Percentiles rank a stretch among this genome's conserved stretches.
Conservation (phyloP, 176 grass and related monocot genomes). For the Oryza glaberrima region DNA sequence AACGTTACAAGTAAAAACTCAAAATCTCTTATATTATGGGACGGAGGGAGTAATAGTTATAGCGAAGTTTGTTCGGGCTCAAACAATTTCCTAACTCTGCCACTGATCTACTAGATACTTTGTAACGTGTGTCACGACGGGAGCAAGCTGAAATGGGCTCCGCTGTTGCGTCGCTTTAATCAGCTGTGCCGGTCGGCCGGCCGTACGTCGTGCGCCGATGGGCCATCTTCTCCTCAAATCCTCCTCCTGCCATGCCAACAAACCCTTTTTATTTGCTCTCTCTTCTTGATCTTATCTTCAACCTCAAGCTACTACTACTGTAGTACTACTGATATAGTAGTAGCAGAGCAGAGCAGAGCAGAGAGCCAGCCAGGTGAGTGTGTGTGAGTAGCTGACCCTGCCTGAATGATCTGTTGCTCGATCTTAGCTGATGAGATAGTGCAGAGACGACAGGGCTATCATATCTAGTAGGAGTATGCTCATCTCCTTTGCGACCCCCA, state of each 20-base stretch:
- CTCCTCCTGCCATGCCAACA: neutral
- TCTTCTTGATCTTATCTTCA: slow-evolving; percentile 43
- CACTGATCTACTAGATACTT: no score
- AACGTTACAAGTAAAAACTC: no score
- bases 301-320: neutral
- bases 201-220: slow-evolving; percentile 40
- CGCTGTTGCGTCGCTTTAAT: slow-evolving; percentile 42
- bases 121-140: slow-evolving; percentile 51
- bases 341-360: neutral
- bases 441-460: neutral
- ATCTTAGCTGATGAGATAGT: neutral
- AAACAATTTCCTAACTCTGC: no score
- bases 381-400: neutral
- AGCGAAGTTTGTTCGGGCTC: no score
- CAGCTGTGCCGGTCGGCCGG: neutral
- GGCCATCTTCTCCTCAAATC: neutral
- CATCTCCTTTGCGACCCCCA: neutral
- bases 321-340: no score
- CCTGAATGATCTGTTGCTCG: neutral
- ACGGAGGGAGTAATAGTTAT: no score
- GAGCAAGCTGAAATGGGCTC: slow-evolving; percentile 34
- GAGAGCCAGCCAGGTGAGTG: neutral
- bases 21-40: no score
- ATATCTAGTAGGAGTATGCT: neutral
- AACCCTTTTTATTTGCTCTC: slow-evolving; percentile 2